These are phyloP conservation scores for Triticum monococcum DNA, from an alignment of 176 grass and related monocot genomes.

Conservation along the genomic window DNA sequence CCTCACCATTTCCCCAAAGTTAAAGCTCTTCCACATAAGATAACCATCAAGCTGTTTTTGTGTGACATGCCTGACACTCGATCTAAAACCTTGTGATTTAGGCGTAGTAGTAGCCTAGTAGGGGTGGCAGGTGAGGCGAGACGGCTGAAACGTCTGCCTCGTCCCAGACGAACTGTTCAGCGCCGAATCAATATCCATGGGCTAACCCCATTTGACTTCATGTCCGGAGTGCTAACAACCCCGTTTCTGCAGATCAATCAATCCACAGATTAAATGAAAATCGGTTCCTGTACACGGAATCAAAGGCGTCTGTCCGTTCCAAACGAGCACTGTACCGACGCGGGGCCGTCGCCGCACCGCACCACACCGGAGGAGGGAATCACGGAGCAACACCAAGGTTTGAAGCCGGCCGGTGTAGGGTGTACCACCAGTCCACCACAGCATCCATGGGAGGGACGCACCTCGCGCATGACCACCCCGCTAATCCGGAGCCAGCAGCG, in stretches of 20 bases:
- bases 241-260: not conserved
- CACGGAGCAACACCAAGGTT: not conserved
- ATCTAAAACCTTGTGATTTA: no score
- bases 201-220: conserved; percentile 5
- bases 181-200: not conserved
- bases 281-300: not conserved
- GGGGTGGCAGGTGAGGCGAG: not conserved
- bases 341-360: no score
- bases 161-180: not conserved
- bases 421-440: not conserved
- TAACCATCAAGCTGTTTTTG: not conserved
- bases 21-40: no score
- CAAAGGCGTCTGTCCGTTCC: not conserved
- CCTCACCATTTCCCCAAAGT: not conserved
- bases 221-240: not conserved
- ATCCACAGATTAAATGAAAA: no score
- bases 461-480: not conserved
- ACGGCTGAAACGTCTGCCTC: conserved; percentile 28
- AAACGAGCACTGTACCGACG: no score
- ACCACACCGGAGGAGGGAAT: no score
- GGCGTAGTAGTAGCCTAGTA: no score
- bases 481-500: not conserved
- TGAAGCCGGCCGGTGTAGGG: not conserved
- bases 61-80: not conserved
- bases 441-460: not conserved